These are phyloP conservation scores for Phytophthora multivora DNA, from an alignment of 352 stramenopile genomes.

Conservation along the genomic window DNA sequence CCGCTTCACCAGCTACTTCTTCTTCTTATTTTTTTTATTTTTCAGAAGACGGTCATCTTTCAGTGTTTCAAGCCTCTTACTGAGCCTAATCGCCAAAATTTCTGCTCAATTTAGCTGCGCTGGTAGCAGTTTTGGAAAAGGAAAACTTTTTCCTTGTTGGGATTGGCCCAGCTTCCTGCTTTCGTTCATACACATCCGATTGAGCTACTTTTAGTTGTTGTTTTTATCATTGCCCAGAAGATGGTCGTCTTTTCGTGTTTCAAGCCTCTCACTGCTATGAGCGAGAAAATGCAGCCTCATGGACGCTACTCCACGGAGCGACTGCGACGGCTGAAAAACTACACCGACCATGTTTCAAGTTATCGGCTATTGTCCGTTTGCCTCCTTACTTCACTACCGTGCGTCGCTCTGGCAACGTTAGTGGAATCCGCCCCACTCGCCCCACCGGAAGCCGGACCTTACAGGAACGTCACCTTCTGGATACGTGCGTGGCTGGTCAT, in stretches of 20 bases:
- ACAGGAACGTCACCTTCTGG: not conserved
- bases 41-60: too few species aligned
- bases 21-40: too few species aligned
- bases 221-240: not conserved
- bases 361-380: not conserved
- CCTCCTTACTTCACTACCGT: not conserved
- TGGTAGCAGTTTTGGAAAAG: too few species aligned
- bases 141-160: too few species aligned
- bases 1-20: constrained; percentile 1
- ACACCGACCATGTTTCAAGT: not conserved
- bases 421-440: not conserved
- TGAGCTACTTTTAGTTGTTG: not conserved
- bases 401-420: not conserved
- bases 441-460: not conserved
- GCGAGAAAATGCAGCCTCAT: not conserved
- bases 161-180: constrained; percentile 9
- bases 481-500: not conserved
- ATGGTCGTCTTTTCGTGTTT: not conserved
- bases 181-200: constrained; percentile 12
- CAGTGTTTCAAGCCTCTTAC: not conserved
- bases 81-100: too few species aligned
- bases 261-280: not conserved
- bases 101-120: too few species aligned
- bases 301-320: not conserved
- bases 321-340: not conserved